These are phyloP conservation scores for Exophiala phaeomuriformis DNA, from an alignment of 2,329 filamentous ascomycete genomes.

Conservation along the genomic window DNA sequence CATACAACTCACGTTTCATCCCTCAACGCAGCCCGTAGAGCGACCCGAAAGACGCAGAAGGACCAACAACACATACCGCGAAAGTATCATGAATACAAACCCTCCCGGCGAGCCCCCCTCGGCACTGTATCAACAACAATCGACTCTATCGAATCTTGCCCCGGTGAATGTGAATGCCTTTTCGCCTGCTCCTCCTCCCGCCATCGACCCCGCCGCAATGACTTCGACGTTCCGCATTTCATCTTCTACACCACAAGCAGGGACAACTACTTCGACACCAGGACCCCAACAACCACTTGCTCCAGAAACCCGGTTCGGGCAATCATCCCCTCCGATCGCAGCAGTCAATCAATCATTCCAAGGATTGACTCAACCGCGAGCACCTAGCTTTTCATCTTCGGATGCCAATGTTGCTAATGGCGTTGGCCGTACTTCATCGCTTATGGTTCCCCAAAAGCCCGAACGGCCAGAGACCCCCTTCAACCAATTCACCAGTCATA, in stretches of 20 bases:
- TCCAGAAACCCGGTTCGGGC: conserved; percentile 8
- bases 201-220: conserved; percentile 17
- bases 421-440: not conserved
- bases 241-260: conserved; percentile 12
- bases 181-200: conserved; percentile 14
- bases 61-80: conserved; percentile 25
- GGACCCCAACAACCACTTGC: conserved; percentile 4
- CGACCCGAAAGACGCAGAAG: conserved; percentile 39
- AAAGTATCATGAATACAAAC: conserved; percentile 24
- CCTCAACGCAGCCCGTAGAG: conserved; percentile 37
- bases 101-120: conserved; percentile 7
- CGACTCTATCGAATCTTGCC: conserved; percentile 21
- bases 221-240: conserved; percentile 22
- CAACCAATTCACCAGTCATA: conserved; percentile 25
- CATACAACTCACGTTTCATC: conserved; percentile 15
- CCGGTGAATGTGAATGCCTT: conserved; percentile 23
- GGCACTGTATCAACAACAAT: conserved; percentile 21
- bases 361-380: conserved; percentile 3
- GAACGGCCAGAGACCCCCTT: conserved; percentile 23
- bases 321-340: conserved; percentile 17
- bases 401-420: conserved; percentile 7
- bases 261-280: not conserved
- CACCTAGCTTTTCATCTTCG: conserved; percentile 4
- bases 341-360: conserved; percentile 10
- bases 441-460: conserved; percentile 10